Percentiles rank a stretch among this genome's conserved stretches.
Conservation (phyloP, 2,329 filamentous ascomycete species). For the Apiospora koreana region DNA sequence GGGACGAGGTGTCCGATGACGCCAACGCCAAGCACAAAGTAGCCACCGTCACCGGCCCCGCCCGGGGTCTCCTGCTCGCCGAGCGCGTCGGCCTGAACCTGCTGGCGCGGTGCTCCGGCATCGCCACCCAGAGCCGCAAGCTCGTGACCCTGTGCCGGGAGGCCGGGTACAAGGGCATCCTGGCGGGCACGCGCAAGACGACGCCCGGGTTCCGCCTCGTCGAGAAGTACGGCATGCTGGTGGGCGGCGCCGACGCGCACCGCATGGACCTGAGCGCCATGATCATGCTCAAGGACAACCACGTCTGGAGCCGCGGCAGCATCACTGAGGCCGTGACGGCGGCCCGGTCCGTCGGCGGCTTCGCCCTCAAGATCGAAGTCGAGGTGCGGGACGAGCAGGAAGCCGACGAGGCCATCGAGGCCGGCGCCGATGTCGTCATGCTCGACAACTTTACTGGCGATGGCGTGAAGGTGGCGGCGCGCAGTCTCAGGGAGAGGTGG, state of each 20-base stretch:
- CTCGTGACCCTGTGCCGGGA: constrained; percentile 58
- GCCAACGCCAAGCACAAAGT: constrained; percentile 60
- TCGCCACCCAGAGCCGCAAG: constrained; percentile 69
- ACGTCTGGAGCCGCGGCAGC: constrained; percentile 87
- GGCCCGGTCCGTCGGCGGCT: constrained; percentile 82
- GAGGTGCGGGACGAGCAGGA: constrained; percentile 88
- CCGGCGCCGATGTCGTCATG: constrained; percentile 96
- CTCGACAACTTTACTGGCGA: constrained; percentile 90
- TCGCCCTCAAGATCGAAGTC: constrained; percentile 92
- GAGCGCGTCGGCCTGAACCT: constrained; percentile 92
- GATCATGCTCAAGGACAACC: constrained; percentile 99
- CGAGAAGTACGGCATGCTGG: constrained; percentile 97
- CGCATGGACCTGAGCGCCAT: constrained; percentile 89
- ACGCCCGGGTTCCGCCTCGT: constrained; percentile 94
- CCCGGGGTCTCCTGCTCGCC: constrained; percentile 78
- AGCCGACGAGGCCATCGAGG: constrained; percentile 86
- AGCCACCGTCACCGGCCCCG: constrained; percentile 84
- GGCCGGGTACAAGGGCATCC: constrained; percentile 75
- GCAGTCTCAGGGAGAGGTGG: constrained; percentile 78
- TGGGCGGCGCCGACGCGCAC: constrained; percentile 90
- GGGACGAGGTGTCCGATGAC: constrained; percentile 56
- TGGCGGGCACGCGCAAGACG: constrained; percentile 97
- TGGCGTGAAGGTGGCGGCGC: constrained; percentile 74
- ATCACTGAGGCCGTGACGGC: constrained; percentile 85
- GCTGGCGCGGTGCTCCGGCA: constrained; percentile 85